Base-by-base conservation (phyloP, 106 monocot genomes). In the Agapanthus africanus region DNA sequence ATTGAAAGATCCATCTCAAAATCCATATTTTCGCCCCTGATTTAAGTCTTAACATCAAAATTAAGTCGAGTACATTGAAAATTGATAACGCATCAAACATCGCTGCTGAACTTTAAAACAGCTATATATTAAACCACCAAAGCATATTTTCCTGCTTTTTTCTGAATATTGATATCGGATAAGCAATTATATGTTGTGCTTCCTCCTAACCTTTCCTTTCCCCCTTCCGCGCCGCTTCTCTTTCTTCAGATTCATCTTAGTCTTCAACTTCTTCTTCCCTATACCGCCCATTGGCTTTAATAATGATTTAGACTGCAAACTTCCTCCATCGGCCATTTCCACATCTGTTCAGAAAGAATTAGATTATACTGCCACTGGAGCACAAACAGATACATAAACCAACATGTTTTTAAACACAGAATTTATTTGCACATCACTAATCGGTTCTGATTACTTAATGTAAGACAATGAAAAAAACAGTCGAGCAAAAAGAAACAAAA, bases 311-410 rank as follows among this genome's bases (percentile, higher is more conserved):
- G 69, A 69, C 51, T 61, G 46, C n/a, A 31, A 30, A 11, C 40
- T 68, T 49, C 73, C 87, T 54, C 57, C 87, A 19, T 84, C 77
- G 40, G 69, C 76, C 80, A 80, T 81, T 60, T 87, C 87, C 59
- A 84, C 83, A 61, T 83, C 87, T 83, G 68, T 11, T 68, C 22
- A 49, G 14, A 70, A 63, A 63, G 27, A 46, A 51, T 57, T 34
- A 14, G 16, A 57, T 0, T n/a, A 70, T 19, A 44, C 36, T 37
- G 30, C 32, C 15, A 46, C 8, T 67, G 18, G 27, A 22, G 38
- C 2, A 39, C 38, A 36, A 64, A 13, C 34, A 18, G 36, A 19
- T 18, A 21, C 11, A 26, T 11, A 54, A 25, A 0, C 52, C 61
- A 25, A 66, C 41, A 42, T 25, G 14, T 63, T n/a, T n/a, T 33